These are phyloP conservation scores for Hericium erinaceus DNA, from an alignment of 768 basidiomycete species.

Conservation along the genomic window DNA sequence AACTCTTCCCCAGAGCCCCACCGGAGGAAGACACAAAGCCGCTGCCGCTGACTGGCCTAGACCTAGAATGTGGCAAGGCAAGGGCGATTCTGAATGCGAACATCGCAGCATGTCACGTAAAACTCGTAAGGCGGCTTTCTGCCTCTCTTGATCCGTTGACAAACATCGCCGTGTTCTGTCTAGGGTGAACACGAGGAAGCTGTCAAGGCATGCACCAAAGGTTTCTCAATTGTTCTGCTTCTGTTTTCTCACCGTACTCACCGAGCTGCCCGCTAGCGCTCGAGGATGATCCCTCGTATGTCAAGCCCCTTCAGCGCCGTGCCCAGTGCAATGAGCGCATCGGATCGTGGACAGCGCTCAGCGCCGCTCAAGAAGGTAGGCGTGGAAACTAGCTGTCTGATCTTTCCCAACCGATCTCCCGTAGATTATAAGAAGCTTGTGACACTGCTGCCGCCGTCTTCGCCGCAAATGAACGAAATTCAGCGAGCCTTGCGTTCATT, in stretches of 20 bases:
- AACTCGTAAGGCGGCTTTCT: slow-evolving; percentile 43
- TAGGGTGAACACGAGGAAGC: slow-evolving; percentile 12
- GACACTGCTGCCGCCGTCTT: slow-evolving; percentile 47
- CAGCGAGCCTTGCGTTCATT: slow-evolving; percentile 42
- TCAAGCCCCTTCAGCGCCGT: slow-evolving; percentile 86
- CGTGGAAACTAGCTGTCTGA: background rate
- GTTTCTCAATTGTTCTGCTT: slow-evolving; percentile 4
- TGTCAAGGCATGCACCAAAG: slow-evolving; percentile 15
- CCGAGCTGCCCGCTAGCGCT: slow-evolving; percentile 45
- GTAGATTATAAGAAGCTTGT: slow-evolving; percentile 76
- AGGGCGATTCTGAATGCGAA: slow-evolving; percentile 80
- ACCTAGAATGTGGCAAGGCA: slow-evolving; percentile 41
- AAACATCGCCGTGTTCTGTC: background rate
- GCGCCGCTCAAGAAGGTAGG: slow-evolving; percentile 76
- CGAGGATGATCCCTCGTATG: slow-evolving; percentile 74
- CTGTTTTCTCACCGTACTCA: background rate
- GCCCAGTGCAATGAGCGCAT: slow-evolving; percentile 77
- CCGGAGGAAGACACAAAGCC: slow-evolving; percentile 11
- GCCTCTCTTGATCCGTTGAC: background rate
- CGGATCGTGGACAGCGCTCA: slow-evolving; percentile 74
- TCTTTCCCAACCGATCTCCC: background rate
- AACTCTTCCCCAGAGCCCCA: slow-evolving; percentile 5
- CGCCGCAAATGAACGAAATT: slow-evolving; percentile 39
- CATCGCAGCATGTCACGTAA: slow-evolving; percentile 76
- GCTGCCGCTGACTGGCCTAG: slow-evolving; percentile 24